A percentile compares a stretch with the other conserved stretches of the same genome.
These are phyloP conservation scores for Cokeromyces recurvatus DNA, from an alignment of 371 early-diverging fungal genomes.

Conservation along the genomic window DNA sequence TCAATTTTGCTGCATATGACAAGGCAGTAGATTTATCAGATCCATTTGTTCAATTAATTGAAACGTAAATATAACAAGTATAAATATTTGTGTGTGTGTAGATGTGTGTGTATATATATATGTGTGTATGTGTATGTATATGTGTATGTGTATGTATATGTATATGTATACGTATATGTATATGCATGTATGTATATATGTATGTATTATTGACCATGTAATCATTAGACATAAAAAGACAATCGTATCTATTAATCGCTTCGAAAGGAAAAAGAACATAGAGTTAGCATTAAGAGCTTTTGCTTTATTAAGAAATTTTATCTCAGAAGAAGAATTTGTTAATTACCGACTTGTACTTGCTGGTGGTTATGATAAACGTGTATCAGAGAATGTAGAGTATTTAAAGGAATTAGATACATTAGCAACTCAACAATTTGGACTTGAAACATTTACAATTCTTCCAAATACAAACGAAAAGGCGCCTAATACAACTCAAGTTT, in stretches of 20 bases:
- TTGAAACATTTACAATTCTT: conserved; percentile 41
- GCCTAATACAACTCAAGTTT: conserved; percentile 56
- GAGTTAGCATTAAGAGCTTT: conserved; percentile 78
- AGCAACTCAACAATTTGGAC: conserved; percentile 39
- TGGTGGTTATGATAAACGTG: conserved; percentile 81
- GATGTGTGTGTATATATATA: too few relatives aligned
- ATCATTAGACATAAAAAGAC: conserved; percentile 30
- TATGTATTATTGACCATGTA: too few relatives aligned
- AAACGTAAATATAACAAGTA: conserved; percentile 51
- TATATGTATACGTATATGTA: too few relatives aligned
- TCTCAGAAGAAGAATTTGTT: conserved; percentile 28
- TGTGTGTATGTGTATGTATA: too few relatives aligned
- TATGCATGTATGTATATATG: too few relatives aligned
- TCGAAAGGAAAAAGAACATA: conserved; percentile 94
- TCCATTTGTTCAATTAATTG: conserved; percentile 49
- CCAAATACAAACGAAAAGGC: conserved; percentile 23
- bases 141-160: too few relatives aligned
- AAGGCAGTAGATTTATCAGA: conserved; percentile 49
- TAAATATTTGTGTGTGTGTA: too few relatives aligned
- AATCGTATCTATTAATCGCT: conserved; percentile 85
- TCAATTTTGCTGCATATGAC: conserved; percentile 71
- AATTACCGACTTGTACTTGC: conserved; percentile 69
- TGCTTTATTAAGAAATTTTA: conserved; percentile 34
- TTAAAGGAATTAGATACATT: conserved; percentile 62
- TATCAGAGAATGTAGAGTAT: conserved; percentile 84